Evolutionary conservation across 495 filamentous ascomycete genomes (phyloP).

Genomic region (Amphirosellinia nigrospora): DNA sequence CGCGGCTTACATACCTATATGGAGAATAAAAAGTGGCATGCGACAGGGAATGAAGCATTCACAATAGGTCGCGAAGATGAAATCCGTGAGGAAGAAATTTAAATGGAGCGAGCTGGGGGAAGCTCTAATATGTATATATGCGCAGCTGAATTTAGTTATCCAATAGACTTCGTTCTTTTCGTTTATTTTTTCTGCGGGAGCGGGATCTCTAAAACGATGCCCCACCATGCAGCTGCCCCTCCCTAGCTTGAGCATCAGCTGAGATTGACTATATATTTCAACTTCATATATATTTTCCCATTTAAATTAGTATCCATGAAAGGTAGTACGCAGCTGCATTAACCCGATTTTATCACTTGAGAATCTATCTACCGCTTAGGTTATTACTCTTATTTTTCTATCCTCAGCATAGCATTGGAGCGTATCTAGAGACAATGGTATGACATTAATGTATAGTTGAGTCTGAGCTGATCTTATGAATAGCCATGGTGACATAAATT

Average conservation of each 20-base stretch:
- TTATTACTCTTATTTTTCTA: not conserved
- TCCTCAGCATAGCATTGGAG: not conserved
- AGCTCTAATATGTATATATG: not conserved
- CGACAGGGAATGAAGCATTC: constrained; percentile 26
- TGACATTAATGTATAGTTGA: not conserved
- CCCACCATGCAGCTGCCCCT: constrained; percentile 9
- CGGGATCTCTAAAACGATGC: not conserved
- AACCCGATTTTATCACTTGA: not conserved
- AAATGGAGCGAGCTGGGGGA: not conserved
- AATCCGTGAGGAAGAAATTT: not conserved
- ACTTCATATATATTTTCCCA: not conserved
- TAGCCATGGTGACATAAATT: not conserved
- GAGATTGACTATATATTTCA: not conserved
- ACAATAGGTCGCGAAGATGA: constrained; percentile 6
- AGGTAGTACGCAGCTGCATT: not conserved
- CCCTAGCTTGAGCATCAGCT: too few relatives aligned
- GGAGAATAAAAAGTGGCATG: constrained; percentile 4
- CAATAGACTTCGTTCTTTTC: not conserved
- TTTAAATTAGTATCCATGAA: not conserved
- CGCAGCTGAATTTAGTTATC: not conserved
- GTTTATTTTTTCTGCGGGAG: not conserved
- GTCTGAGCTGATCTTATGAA: too few relatives aligned
- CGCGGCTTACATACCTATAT: constrained; percentile 30
- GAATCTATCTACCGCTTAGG: not conserved
- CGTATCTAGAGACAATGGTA: not conserved